Conservation (phyloP, 2,329 filamentous ascomycete genomes). For the Neoarthrinium moseri region DNA sequence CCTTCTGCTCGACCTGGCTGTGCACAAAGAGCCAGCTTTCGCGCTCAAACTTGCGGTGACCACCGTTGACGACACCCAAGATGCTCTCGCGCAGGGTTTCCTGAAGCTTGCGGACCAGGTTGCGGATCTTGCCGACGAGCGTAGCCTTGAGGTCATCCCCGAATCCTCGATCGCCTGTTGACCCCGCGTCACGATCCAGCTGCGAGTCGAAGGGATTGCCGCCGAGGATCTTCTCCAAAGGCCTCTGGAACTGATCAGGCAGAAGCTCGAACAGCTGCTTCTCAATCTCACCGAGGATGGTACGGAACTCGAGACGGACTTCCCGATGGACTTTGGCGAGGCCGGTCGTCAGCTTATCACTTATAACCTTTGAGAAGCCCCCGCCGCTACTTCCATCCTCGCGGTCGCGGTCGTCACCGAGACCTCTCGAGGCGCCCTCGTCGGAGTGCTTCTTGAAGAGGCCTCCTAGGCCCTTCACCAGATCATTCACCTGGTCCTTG, state of each 20-base stretch:
- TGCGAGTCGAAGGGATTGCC: slow-evolving; percentile 45
- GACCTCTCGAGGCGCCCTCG: slow-evolving; percentile 30
- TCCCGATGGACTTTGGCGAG: slow-evolving; percentile 42
- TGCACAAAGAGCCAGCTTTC: slow-evolving; percentile 47
- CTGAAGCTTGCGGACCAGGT: slow-evolving; percentile 42
- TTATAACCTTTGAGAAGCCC: slow-evolving; percentile 44
- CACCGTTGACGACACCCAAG: slow-evolving; percentile 43
- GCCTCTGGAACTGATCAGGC: slow-evolving; percentile 40
- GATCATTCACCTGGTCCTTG: slow-evolving; percentile 40
- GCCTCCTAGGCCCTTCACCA: slow-evolving; percentile 41
- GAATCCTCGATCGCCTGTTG: slow-evolving; percentile 34
- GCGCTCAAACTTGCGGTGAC: slow-evolving; percentile 45
- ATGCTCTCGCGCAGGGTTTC: slow-evolving; percentile 43
- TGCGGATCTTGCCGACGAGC: slow-evolving; percentile 42
- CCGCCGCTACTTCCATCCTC: slow-evolving; percentile 25
- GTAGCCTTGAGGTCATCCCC: slow-evolving; percentile 42
- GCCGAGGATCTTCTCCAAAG: slow-evolving; percentile 44
- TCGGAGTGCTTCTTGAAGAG: slow-evolving; percentile 37
- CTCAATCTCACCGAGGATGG: slow-evolving; percentile 40
- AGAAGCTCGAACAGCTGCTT: slow-evolving; percentile 44
- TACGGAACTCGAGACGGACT: slow-evolving; percentile 45
- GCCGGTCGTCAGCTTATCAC: slow-evolving; percentile 44
- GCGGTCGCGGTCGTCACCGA: slow-evolving; percentile 22
- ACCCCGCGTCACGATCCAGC: slow-evolving; percentile 33
- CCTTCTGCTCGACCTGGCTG: slow-evolving; percentile 42